Evolutionary conservation across 106 monocot genomes (phyloP), one percentile per base, ranked within the genome.

Genomic region (Acorus gramineus): DNA sequence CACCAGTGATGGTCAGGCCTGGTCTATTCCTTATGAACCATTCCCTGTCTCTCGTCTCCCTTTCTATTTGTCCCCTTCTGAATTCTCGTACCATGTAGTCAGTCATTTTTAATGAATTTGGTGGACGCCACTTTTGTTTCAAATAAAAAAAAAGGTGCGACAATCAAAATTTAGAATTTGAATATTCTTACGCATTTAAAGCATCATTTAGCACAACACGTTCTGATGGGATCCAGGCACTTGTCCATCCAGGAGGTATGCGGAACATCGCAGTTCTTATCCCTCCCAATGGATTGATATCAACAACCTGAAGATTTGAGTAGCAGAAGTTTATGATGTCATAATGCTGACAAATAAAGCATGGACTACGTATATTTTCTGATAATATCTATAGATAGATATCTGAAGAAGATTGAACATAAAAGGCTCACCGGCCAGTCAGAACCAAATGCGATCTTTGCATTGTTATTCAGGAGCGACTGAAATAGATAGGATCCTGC

Each of bases 361-460:
- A 28, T 28, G 28, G 28, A 28, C 28, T 28, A 28, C 28, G 28
- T 28, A 28, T 28, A 28, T 28, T 28, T 28, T 28, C 28, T 28
- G 28, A 28, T 28, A 28, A 28, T 28, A 28, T 28, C 28, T 28
- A 28, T 28, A 28, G 28, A 28, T 28, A 28, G 28, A 28, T 28
- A 0, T 28, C 28, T 28, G 28, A 28, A 28, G 28, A 42, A 63
- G 14, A 56, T n/a, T 46, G 5, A 7, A 64, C 7, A 58, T 59
- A 11, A 65, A 59, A 44, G 49, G 64, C 76, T 79, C 60, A 96
- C 96, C 9, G 96, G 96, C 91, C 96, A 96, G 50, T 96, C 96
- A 72, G 96, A 96, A 70, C 96, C 96, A 77, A 96, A 96, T 59
- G 81, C 81, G 56, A 96, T 56, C 12, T 57, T 62, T 53, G 83